Evolutionary conservation across 495 filamentous ascomycete genomes (phyloP), one percentile per base, ranked within the genome.

Genomic region (Astrocystis sublimbata): DNA sequence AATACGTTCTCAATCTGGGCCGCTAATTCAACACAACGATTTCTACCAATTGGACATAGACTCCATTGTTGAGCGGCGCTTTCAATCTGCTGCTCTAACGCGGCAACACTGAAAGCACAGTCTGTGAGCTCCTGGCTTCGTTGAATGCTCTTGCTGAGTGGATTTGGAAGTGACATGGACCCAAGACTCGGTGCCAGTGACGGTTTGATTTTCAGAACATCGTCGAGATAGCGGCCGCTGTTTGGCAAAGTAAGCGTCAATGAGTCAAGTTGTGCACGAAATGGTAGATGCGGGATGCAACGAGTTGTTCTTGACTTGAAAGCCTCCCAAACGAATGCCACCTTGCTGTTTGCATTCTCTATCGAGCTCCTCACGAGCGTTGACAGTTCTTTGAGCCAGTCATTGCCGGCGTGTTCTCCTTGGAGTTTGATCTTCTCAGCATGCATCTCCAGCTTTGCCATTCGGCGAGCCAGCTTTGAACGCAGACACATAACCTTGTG

Each of bases 381-480:
- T 6, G 63, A 33, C 1, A 69, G 47, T 6, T 31, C 41, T 8
- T 13, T 31, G 17, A 75, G 71, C 31, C 72, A 63, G 9, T 6
- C 28, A 6, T 67, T 12, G 23, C 17, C 62, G 0, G 2, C 2
- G 8, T 15, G 31, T 17, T 57, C 42, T 10, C 43, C 12, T 15
- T 12, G 4, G 40, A 42, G 24, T 17, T 61, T n/a, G 10, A 23
- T 23, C 13, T 36, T 41, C 4, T 50, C 9, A 9, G 46, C 65
- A 24, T 83, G 76, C 13, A 64, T 53, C 36, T 88, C 82, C 6
- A 89, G 42, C 68, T 90, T 89, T 6, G 78, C 82, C 43, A 89
- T 71, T 13, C 87, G 85, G 30, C 86, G 81, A 59, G 81, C 83
- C 8, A 90, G 74, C 61, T 89, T 89, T 13, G 77, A 56, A 40